Base-by-base conservation (phyloP, 2,329 filamentous ascomycete species). In the Pseudopithomyces maydicus region DNA sequence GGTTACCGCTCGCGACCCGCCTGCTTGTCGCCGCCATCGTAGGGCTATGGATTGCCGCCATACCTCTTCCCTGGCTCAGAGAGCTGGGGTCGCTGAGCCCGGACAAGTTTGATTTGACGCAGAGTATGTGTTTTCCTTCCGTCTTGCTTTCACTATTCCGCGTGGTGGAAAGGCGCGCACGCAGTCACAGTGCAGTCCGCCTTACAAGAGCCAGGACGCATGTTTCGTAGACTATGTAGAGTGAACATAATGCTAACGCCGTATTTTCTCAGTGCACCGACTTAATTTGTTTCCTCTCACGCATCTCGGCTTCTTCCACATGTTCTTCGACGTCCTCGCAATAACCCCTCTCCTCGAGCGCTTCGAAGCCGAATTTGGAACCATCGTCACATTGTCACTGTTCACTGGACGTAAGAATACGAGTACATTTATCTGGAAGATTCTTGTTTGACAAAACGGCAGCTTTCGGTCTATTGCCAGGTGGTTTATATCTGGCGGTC, bases 291-390 rank as follows among this genome's bases (percentile, higher is more conserved):
- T 92, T 72, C 92, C 93, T 0, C 81, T 99, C 55, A 87, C 97
- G 58, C 95, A 99, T 74, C 77, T 87, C 43, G 90, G 89, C 67
- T 84, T 96, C 73, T 81, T 97, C 66, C 95, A 98, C 77, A 84
- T 89, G 59, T 70, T 93, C 52, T 80, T 96, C 71, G 97, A 98
- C 77, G 75, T 92, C 22, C 51, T 96, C 61, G 90, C 92, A 20
- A 76, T 98, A 61, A 88, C 89, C 38, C 95, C 95, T n/a, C 81
- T 99, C 50, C 80, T 99, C 74, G 94, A 97, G 77, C 86, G 93
- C 59, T 99, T 98, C 76, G 95, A 99, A 79, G 85, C 86, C 60
- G 94, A 97, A 75, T 88, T 96, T 76, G 95, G 95, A 51, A 98
- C 94, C 7, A 81, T 98, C 70, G 91, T 91, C 23, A 90, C 92